These are phyloP conservation scores for Fusarium brachygibbosum DNA, from an alignment of 2,329 filamentous ascomycete species.

Conservation along the genomic window DNA sequence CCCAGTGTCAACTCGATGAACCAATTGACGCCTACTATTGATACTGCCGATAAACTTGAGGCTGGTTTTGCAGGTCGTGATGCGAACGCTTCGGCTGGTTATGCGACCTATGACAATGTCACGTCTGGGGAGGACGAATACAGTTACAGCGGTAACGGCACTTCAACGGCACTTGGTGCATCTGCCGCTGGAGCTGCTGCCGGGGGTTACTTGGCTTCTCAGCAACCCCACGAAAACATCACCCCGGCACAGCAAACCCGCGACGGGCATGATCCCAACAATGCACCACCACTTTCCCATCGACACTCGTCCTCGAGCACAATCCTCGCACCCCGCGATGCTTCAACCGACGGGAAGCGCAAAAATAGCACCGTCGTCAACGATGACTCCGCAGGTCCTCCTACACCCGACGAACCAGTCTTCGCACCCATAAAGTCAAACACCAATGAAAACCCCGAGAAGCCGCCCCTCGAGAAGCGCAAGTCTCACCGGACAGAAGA, in stretches of 20 bases:
- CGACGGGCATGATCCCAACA: background rate
- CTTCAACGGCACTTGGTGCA: conserved; percentile 19
- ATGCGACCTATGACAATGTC: conserved; percentile 7
- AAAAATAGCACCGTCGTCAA: background rate
- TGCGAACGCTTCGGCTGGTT: background rate
- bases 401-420: conserved; percentile 22
- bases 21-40: conserved; percentile 20
- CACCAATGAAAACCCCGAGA: conserved; percentile 22
- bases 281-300: background rate
- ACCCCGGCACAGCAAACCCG: background rate
- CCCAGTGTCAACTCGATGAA: conserved; percentile 38
- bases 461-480: conserved; percentile 41
- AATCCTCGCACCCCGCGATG: conserved; percentile 7
- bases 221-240: background rate
- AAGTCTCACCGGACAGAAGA: conserved; percentile 60
- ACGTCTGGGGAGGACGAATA: background rate
- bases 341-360: conserved; percentile 1
- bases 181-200: conserved; percentile 8
- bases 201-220: conserved; percentile 6
- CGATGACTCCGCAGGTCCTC: background rate
- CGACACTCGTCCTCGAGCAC: conserved; percentile 32
- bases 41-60: conserved; percentile 23
- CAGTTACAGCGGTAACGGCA: background rate
- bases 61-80: conserved; percentile 27
- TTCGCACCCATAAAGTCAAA: conserved; percentile 50